Percentiles rank a stretch among this genome's conserved stretches.
These are phyloP conservation scores for Penicillium ochrochloron DNA, from an alignment of 495 filamentous ascomycete genomes.

Conservation along the genomic window DNA sequence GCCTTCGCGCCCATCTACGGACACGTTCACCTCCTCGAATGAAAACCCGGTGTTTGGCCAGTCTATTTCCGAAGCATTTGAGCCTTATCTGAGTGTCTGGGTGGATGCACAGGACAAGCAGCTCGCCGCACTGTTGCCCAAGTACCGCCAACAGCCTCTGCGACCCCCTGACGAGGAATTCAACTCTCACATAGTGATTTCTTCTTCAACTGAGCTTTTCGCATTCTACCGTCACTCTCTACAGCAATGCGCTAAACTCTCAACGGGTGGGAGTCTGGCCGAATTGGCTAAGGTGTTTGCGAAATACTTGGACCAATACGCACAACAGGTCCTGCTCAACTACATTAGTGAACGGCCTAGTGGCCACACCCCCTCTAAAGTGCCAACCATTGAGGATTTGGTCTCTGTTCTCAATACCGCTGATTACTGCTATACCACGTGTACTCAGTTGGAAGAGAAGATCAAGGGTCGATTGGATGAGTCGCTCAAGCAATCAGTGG, in stretches of 20 bases:
- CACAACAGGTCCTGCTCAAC: slow-evolving; percentile 85
- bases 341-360: slow-evolving; percentile 68
- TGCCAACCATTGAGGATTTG: slow-evolving; percentile 73
- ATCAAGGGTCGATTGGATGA: slow-evolving; percentile 87
- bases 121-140: slow-evolving; percentile 82
- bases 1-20: slow-evolving; percentile 81
- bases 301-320: slow-evolving; percentile 94
- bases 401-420: slow-evolving; percentile 92
- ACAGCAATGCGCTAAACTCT: slow-evolving; percentile 94
- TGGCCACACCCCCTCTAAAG: slow-evolving; percentile 52
- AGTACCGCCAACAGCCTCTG: slow-evolving; percentile 84
- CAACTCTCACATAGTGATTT: slow-evolving; percentile 82
- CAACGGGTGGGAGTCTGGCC: slow-evolving; percentile 81
- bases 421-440: slow-evolving; percentile 95
- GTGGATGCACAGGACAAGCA: slow-evolving; percentile 95
- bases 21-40: slow-evolving; percentile 84
- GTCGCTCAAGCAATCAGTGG: slow-evolving; percentile 72
- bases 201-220: slow-evolving; percentile 95
- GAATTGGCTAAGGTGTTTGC: slow-evolving; percentile 85
- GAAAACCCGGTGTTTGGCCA: slow-evolving; percentile 85
- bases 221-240: slow-evolving; percentile 91
- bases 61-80: slow-evolving; percentile 94
- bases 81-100: slow-evolving; percentile 96
- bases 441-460: slow-evolving; percentile 89
- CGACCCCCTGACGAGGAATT: slow-evolving; percentile 89